Percentiles rank a stretch among this genome's conserved stretches.
Evolutionary conservation across 2,329 filamentous ascomycete genomes (phyloP).

Genomic region (Ciborinia camelliae): DNA sequence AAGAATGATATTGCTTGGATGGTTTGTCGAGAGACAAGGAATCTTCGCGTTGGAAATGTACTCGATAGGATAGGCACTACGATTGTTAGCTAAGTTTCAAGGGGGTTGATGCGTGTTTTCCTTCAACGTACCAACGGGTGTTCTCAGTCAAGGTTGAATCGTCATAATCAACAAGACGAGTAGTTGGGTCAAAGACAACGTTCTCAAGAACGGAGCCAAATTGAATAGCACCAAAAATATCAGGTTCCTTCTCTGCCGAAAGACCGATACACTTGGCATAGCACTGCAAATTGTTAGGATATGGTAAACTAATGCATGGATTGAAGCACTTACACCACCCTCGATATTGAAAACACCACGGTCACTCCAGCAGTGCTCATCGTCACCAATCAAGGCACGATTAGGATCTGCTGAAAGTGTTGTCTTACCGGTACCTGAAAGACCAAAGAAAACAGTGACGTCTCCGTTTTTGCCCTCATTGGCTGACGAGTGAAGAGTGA

Average conservation of each 20-base stretch:
- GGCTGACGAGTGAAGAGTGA: constrained; percentile 96
- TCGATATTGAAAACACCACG: constrained; percentile 98
- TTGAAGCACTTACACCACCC: constrained; percentile 59
- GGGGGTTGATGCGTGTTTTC: neutral
- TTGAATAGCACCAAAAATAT: constrained; percentile 93
- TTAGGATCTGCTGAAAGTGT: constrained; percentile 96
- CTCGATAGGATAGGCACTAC: constrained; percentile 90
- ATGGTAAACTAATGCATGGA: neutral
- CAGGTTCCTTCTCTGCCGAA: constrained; percentile 97
- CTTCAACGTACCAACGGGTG: constrained; percentile 65
- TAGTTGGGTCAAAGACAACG: constrained; percentile 91
- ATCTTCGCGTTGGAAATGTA: constrained; percentile 99
- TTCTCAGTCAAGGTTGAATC: constrained; percentile 95
- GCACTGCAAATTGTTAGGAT: constrained; percentile 49
- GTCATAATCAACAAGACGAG: constrained; percentile 91
- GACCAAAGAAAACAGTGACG: constrained; percentile 98
- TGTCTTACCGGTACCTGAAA: constrained; percentile 98
- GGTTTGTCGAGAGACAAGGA: constrained; percentile 80
- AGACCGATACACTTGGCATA: constrained; percentile 99
- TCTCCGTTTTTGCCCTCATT: constrained; percentile 95
- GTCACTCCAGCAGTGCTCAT: constrained; percentile 99
- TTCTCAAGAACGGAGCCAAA: constrained; percentile 98
- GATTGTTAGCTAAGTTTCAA: neutral
- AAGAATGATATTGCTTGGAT: constrained; percentile 96
- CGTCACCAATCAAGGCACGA: constrained; percentile 92